Percentiles rank a stretch among this genome's conserved stretches.
Evolutionary conservation across 2,329 filamentous ascomycete genomes (phyloP).

Genomic region (Drechslerella dactyloides): DNA sequence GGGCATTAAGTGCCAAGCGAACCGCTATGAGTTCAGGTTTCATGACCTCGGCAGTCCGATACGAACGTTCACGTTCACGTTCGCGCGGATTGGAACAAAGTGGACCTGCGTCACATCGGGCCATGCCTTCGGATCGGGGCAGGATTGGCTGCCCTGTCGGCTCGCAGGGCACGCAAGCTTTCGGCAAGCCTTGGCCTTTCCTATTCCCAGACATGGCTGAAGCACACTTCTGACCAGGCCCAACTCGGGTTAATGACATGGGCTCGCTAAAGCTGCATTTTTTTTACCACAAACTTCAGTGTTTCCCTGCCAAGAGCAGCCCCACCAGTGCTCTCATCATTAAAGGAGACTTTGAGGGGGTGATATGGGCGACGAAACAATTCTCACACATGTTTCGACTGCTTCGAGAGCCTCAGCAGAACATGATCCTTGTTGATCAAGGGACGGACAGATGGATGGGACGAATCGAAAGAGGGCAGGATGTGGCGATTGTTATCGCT

Average conservation of each 20-base stretch:
- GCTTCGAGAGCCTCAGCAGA: conserved; percentile 12
- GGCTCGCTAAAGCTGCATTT: conserved; percentile 26
- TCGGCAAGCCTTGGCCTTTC: conserved; percentile 22
- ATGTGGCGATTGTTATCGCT: conserved; percentile 26
- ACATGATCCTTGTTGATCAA: neutral
- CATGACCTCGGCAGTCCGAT: neutral
- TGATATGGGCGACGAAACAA: conserved; percentile 31
- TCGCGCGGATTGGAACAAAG: neutral
- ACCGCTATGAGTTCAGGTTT: neutral
- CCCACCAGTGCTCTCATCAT: conserved; percentile 27
- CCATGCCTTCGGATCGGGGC: neutral
- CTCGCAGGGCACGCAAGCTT: conserved; percentile 12
- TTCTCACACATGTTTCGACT: conserved; percentile 45
- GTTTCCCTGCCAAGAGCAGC: conserved; percentile 23
- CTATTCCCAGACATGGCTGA: conserved; percentile 39
- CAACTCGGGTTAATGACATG: conserved; percentile 10
- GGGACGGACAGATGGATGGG: neutral
- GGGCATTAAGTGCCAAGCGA: too few species aligned
- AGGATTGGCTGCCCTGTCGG: conserved; percentile 16
- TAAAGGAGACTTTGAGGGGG: conserved; percentile 22
- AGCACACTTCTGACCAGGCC: conserved; percentile 39
- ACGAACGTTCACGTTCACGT: too few species aligned
- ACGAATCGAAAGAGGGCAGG: conserved; percentile 15
- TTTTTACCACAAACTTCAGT: conserved; percentile 17
- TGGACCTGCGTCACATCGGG: conserved; percentile 3